phyloP scores from a whole-genome alignment of 805 yeast genomes.

The Saturnispora diversa region DNA sequence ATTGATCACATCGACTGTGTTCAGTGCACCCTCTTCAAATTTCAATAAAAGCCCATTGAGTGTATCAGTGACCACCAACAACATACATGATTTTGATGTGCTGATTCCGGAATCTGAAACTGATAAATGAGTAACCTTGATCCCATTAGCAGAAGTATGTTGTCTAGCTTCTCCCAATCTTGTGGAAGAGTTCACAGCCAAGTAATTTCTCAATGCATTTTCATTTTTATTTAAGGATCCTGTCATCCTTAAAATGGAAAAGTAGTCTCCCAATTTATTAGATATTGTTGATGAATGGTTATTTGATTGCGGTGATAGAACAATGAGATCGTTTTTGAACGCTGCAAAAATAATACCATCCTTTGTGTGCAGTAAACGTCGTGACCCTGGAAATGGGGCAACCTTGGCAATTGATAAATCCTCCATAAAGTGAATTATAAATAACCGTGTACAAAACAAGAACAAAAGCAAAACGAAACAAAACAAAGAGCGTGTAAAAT shows the following conservation, averaged over 20 bases:
- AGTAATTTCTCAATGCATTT: slow-evolving; percentile 11
- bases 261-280: slow-evolving; percentile 10
- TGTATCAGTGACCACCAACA: slow-evolving; percentile 14
- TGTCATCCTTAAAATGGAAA: slow-evolving; percentile 7
- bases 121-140: slow-evolving; percentile 8
- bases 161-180: slow-evolving; percentile 13
- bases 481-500: too few species aligned
- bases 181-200: slow-evolving; percentile 10
- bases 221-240: slow-evolving; percentile 11
- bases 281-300: background rate
- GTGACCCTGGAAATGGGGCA: slow-evolving; percentile 3
- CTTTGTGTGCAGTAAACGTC: slow-evolving; percentile 11
- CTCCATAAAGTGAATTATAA: slow-evolving; percentile 8
- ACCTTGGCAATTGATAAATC: slow-evolving; percentile 10
- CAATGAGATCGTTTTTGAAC: slow-evolving; percentile 12
- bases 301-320: slow-evolving; percentile 10
- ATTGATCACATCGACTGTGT: slow-evolving; percentile 8
- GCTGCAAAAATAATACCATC: slow-evolving; percentile 16
- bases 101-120: slow-evolving; percentile 16
- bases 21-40: slow-evolving; percentile 11
- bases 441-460: background rate
- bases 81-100: slow-evolving; percentile 8
- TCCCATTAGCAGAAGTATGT: slow-evolving; percentile 6
- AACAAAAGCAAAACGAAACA: background rate
- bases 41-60: slow-evolving; percentile 14